These are phyloP conservation scores for Salicornia ramosissima DNA, from an alignment of 148 eudicot genomes.

Conservation along the genomic window DNA sequence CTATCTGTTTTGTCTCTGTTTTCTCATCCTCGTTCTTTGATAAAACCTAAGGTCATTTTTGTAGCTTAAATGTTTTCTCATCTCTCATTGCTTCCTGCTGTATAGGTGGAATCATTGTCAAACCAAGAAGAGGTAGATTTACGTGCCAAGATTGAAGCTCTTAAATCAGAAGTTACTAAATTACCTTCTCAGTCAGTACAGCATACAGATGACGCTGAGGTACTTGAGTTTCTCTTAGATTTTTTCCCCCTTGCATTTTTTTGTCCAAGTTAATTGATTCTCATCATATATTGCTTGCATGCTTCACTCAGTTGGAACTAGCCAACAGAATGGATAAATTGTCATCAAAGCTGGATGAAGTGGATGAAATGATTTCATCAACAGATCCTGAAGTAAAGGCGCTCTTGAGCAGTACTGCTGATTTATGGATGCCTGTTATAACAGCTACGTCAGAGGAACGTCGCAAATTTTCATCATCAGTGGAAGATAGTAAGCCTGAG, in stretches of 20 bases:
- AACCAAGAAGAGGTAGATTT: conserved; percentile 86
- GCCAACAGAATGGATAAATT: conserved; percentile 74
- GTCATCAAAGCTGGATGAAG: conserved; percentile 73
- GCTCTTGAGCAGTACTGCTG: conserved; percentile 82
- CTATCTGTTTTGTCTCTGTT: neutral
- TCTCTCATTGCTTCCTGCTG: neutral
- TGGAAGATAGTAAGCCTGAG: conserved; percentile 28
- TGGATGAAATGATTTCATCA: conserved; percentile 80
- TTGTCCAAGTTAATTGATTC: neutral
- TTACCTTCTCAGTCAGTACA: conserved; percentile 55
- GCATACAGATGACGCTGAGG: conserved; percentile 56
- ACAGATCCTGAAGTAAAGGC: conserved; percentile 68
- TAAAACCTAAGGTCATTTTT: neutral
- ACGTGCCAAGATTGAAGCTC: conserved; percentile 78
- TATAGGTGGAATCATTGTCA: conserved; percentile 75
- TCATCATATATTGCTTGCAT: conserved; percentile 7
- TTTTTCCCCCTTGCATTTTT: conserved; percentile 5
- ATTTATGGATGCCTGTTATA: conserved; percentile 95
- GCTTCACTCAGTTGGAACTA: conserved; percentile 45
- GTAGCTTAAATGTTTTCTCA: neutral
- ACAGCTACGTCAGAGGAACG: conserved; percentile 85
- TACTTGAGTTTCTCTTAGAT: no score
- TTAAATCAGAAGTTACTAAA: conserved; percentile 74
- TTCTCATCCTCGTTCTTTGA: neutral
- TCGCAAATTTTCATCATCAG: conserved; percentile 47